phyloP scores from a whole-genome alignment of 2,329 filamentous ascomycete species.

The Sclerotiophoma versabilis region DNA sequence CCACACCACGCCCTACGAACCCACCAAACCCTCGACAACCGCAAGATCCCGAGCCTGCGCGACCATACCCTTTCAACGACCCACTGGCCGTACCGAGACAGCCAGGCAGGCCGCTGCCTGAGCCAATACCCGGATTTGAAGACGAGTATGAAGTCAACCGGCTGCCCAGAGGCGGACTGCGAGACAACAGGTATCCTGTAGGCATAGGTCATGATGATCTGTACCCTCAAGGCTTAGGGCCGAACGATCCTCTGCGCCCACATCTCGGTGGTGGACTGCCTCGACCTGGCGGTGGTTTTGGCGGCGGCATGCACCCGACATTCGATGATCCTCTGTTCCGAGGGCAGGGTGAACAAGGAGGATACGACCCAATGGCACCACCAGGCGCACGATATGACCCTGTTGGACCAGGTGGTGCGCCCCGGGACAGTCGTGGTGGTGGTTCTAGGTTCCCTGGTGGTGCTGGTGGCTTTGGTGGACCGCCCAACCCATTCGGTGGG shows the following conservation, averaged over 20 bases:
- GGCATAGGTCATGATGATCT: conserved; percentile 86
- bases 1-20: conserved; percentile 12
- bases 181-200: conserved; percentile 63
- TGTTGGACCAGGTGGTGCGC: conserved; percentile 62
- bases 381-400: conserved; percentile 94
- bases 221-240: conserved; percentile 84
- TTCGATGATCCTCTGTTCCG: conserved; percentile 90
- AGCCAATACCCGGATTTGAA: conserved; percentile 88
- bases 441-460: conserved; percentile 49
- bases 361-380: conserved; percentile 75
- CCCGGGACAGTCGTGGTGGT: conserved; percentile 45
- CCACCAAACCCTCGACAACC: conserved; percentile 55
- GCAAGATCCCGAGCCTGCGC: conserved; percentile 63
- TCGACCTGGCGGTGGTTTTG: conserved; percentile 65
- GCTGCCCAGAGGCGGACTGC: conserved; percentile 62
- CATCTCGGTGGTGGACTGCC: conserved; percentile 68
- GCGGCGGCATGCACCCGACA: conserved; percentile 92
- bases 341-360: conserved; percentile 59
- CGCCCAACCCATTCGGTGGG: conserved; percentile 66
- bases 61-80: conserved; percentile 72
- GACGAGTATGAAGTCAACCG: conserved; percentile 87
- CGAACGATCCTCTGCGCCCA: conserved; percentile 79
- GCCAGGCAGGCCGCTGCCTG: conserved; percentile 71
- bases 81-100: conserved; percentile 66
- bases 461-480: conserved; percentile 52